A percentile compares a stretch with the other conserved stretches of the same genome.
These are phyloP conservation scores for Tylopilus sp. DNA, from an alignment of 1,284 basidiomycete species.

Conservation along the genomic window DNA sequence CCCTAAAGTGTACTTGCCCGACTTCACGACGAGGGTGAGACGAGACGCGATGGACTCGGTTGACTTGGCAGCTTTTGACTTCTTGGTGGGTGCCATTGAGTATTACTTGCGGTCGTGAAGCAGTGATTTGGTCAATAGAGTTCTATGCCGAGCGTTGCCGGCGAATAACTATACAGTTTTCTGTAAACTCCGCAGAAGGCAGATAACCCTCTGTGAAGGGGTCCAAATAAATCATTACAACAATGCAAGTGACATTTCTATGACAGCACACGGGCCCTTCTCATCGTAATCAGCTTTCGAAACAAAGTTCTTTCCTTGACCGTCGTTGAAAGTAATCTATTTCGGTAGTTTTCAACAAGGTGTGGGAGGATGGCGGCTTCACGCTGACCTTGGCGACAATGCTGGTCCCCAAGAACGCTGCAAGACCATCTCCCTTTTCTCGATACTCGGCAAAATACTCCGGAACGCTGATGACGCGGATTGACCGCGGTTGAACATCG, in stretches of 20 bases:
- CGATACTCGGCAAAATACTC: conserved; percentile 92
- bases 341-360: conserved; percentile 10
- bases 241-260: conserved; percentile 69
- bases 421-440: conserved; percentile 76
- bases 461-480: conserved; percentile 70
- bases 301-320: conserved; percentile 61
- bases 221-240: conserved; percentile 40
- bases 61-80: conserved; percentile 87
- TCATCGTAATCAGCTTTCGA: conserved; percentile 72
- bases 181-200: conserved; percentile 19
- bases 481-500: conserved; percentile 65
- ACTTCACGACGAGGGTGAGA: conserved; percentile 98
- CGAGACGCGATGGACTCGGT: conserved; percentile 94
- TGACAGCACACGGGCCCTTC: conserved; percentile 63
- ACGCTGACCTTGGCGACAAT: conserved; percentile 76
- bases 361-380: conserved; percentile 4
- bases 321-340: conserved; percentile 57
- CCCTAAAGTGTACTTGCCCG: conserved; percentile 86
- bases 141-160: conserved; percentile 13
- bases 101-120: conserved; percentile 24
- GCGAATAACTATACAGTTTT: conserved; percentile 31
- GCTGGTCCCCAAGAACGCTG: conserved; percentile 82
- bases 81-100: conserved; percentile 88
- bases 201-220: conserved; percentile 5
- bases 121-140: conserved; percentile 8